Percentiles rank a stretch among this genome's conserved stretches.
phyloP scores from a whole-genome alignment of 192 early-diverging fungal genomes.

The Gryganskiella cystojenkinii region DNA sequence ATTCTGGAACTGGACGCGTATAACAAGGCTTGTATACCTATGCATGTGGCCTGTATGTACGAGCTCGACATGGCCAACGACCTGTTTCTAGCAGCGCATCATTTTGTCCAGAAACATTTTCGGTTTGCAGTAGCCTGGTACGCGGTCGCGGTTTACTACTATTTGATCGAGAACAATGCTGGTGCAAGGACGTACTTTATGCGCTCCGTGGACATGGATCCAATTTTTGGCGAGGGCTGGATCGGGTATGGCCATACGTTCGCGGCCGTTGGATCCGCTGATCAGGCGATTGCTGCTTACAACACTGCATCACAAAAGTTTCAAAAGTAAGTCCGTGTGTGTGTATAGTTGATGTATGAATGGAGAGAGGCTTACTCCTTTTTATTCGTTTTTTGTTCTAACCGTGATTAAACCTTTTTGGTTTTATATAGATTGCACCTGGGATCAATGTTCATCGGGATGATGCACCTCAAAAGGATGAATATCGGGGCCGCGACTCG shows the following conservation, averaged over 20 bases:
- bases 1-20: slow-evolving; percentile 68
- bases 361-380: slow-evolving; percentile 2
- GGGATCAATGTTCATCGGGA: slow-evolving; percentile 79
- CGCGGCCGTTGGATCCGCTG: slow-evolving; percentile 76
- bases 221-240: slow-evolving; percentile 77
- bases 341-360: not conserved
- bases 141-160: slow-evolving; percentile 85
- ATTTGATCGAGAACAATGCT: slow-evolving; percentile 62
- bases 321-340: slow-evolving; percentile 64
- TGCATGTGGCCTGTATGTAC: slow-evolving; percentile 75
- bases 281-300: slow-evolving; percentile 83
- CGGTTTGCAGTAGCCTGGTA: slow-evolving; percentile 74
- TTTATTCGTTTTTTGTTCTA: slow-evolving; percentile 4
- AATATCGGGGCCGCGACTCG: slow-evolving; percentile 69
- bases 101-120: slow-evolving; percentile 73
- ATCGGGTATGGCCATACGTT: slow-evolving; percentile 86
- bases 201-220: slow-evolving; percentile 71
- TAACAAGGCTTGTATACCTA: slow-evolving; percentile 67
- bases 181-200: slow-evolving; percentile 77
- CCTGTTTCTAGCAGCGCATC: slow-evolving; percentile 79
- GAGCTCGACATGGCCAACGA: slow-evolving; percentile 71
- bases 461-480: slow-evolving; percentile 74
- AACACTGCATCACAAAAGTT: slow-evolving; percentile 68
- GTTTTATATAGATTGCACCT: slow-evolving; percentile 67
- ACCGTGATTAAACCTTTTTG: not conserved